A percentile compares a stretch with the other conserved stretches of the same genome.
Conservation (phyloP, 306 rosid genomes). For the Vicia villosa region DNA sequence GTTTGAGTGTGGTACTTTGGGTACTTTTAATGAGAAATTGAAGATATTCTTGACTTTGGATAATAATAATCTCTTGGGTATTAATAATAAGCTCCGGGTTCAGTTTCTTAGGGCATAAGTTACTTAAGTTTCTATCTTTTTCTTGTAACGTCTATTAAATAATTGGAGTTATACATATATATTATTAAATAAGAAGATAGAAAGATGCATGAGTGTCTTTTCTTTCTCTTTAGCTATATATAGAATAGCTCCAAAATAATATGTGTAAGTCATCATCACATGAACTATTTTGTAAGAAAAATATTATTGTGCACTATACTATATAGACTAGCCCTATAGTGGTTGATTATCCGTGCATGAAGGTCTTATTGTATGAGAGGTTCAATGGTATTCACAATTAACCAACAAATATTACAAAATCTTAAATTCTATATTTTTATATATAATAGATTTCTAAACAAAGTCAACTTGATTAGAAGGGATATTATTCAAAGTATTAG, state of each 20-base stretch:
- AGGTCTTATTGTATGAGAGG: too few relatives aligned
- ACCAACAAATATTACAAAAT: too few relatives aligned
- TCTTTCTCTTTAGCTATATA: not conserved
- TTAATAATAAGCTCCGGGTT: slow-evolving; percentile 4
- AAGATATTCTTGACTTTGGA: slow-evolving; percentile 56
- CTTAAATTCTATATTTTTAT: too few relatives aligned
- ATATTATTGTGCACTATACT: too few relatives aligned
- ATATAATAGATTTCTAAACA: too few relatives aligned
- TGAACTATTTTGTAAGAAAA: not conserved
- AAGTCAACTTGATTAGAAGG: too few relatives aligned
- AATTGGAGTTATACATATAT: not conserved
- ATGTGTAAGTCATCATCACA: not conserved
- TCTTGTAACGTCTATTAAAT: not conserved
- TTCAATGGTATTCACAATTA: too few relatives aligned
- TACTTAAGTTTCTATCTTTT: not conserved
- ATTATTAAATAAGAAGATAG: not conserved
- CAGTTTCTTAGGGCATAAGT: slow-evolving; percentile 19
- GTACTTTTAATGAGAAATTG: slow-evolving; percentile 46
- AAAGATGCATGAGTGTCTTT: not conserved
- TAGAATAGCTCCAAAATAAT: not conserved
- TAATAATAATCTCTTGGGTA: not conserved
- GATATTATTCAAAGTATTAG: too few relatives aligned
- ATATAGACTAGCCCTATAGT: not conserved
- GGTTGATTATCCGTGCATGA: not conserved
- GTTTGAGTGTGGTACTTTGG: slow-evolving; percentile 48